phyloP scores from a whole-genome alignment of 805 yeast species.

The Yamadazyma kitorensis region DNA sequence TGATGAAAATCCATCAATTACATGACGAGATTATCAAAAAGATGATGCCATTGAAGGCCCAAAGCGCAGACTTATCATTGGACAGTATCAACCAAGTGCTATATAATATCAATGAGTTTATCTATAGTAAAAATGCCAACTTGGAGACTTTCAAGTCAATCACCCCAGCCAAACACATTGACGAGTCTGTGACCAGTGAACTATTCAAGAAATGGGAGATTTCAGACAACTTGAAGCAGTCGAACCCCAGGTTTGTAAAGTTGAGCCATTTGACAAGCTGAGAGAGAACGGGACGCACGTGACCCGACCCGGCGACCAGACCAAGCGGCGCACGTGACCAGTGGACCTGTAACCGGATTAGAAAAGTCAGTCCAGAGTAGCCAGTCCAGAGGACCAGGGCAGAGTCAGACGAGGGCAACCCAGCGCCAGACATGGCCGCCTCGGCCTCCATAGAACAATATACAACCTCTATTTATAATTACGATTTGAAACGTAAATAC shows the following conservation, averaged over 20 bases:
- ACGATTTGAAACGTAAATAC: too few relatives aligned
- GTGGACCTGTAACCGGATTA: too few relatives aligned
- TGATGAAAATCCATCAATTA: conserved; percentile 19
- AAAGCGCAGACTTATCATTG: conserved; percentile 16
- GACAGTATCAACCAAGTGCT: conserved; percentile 27
- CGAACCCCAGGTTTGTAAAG: conserved; percentile 1
- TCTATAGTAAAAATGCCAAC: conserved; percentile 9
- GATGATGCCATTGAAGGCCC: conserved; percentile 35
- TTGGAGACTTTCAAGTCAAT: not conserved
- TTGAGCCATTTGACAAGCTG: too few relatives aligned
- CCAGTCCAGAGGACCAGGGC: too few relatives aligned
- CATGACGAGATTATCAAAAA: conserved; percentile 21
- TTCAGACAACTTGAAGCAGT: conserved; percentile 1
- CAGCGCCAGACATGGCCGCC: too few relatives aligned
- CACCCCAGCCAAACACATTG: not conserved
- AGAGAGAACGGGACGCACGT: too few relatives aligned
- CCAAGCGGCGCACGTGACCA: too few relatives aligned
- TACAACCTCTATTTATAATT: too few relatives aligned
- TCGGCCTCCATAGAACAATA: too few relatives aligned
- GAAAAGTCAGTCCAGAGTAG: too few relatives aligned
- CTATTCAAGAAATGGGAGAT: conserved; percentile 6
- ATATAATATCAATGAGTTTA: conserved; percentile 23
- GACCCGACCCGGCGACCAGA: too few relatives aligned
- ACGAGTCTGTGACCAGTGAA: not conserved
- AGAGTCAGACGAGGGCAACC: too few relatives aligned